Evolutionary conservation across 257 asterid genomes (phyloP), one percentile per base, ranked within the genome.

Genomic region (Primulina tabacum): DNA sequence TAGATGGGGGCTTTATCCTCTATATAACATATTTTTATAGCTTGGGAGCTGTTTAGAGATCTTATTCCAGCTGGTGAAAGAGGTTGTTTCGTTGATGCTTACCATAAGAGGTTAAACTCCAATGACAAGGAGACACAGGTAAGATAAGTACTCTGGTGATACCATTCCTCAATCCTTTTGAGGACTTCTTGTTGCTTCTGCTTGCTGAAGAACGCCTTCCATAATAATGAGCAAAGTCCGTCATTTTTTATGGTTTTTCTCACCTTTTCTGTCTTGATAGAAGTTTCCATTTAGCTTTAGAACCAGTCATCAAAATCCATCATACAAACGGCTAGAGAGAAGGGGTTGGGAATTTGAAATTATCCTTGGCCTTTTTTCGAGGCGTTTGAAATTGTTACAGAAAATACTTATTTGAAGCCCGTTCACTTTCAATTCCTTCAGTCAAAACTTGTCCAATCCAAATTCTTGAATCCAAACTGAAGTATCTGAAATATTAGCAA

Each of bases 41-140:
- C 87, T 43, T 93, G 99, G 99, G 97, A 93, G 81, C 83, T 92
- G 61, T 93, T 90, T 82, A 89, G 92, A 80, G 97, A 90, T 81
- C 89, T 85, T 76, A 87, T 93, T 76, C 99, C 99, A 6, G 97
- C 86, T 75, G 76, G 86, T 79, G 99, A 93, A 83, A 86, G 99
- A 76, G 88, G 85, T 21, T 85, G 92, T 76, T 78, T 90, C 30
- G 80, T 93, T 37, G 83, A 93, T 66, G 97, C 99, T 66, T 93
- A 87, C 74, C 89, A 80, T 82, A 93, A 89, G 84, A 89, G 97
- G 82, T 75, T 93, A 70, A 89, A 93, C 77, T 90, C 99, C 40
- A 76, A 80, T 77, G 91, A 89, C 80, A 86, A 77, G 83, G 92
- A 90, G 77, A 80, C 80, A 76, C 99, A 93, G 76, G 99, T 93